Base-by-base conservation (phyloP, 768 basidiomycete genomes). In the Collybia sordida region DNA sequence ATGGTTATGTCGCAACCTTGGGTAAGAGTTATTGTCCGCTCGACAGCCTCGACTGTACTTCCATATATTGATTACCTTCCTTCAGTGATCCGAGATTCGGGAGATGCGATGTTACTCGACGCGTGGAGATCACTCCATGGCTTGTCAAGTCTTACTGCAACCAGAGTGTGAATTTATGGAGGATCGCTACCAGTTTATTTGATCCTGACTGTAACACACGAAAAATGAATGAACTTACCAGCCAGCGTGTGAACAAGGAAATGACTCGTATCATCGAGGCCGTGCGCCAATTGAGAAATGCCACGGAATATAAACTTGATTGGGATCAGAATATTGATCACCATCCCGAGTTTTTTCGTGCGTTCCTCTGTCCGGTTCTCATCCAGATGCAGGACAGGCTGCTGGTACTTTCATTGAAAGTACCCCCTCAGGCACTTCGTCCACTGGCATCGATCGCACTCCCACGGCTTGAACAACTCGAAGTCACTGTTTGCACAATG, bases 61-160 rank as follows among this genome's bases (percentile, higher is more conserved):
- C 50, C 19, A 28, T 31, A 6, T 7, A 35, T 15, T 35, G 12
- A 24, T 27, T 38, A 45, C 28, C 9, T 31, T 31, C 31, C 14
- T 27, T 19, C 45, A 69, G 68, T 38, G 57, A 69, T 57, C 64
- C 41, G 6, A 49, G 61, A 38, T 60, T 67, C n/a, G 61, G 63
- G 11, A 42, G 50, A 15, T 65, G 65, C 12, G 43, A 51, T 5
- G 54, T 65, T 28, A 73, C 75, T 18, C 69, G 62, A 35, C 56
- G 64, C 24, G 59, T 78, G 49, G 59, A 52, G 19, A 64, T 78
- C 27, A 57, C 64, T 39, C 75, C 77, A 21, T 78, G 75, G 77
- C 58, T 67, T 19, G 66, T 77, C 12, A 63, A 66, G 52, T 61
- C 64, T n/a, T 62, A 59, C 24, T 62, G 54, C 45, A 65, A 64